Percentiles rank a stretch among this genome's conserved stretches.
Evolutionary conservation across 2,329 filamentous ascomycete genomes (phyloP).

Genomic region (Diaporthe aspalathi): DNA sequence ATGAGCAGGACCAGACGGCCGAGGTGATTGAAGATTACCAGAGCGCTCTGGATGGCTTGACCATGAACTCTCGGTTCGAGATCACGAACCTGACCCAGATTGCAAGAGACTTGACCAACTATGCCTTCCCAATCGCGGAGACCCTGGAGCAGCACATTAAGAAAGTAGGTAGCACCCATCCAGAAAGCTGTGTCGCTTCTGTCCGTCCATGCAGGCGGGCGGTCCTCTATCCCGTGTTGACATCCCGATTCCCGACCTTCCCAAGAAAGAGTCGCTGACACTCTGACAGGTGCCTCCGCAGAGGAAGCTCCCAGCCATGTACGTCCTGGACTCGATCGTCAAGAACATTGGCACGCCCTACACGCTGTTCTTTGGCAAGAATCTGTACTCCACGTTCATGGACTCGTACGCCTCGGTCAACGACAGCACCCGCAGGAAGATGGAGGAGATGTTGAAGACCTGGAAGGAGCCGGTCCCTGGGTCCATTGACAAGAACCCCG

Average conservation of each 20-base stretch:
- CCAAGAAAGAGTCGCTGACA: slow-evolving; percentile 41
- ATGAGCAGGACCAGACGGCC: slow-evolving; percentile 68
- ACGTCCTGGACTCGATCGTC: slow-evolving; percentile 97
- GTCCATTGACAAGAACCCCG: slow-evolving; percentile 90
- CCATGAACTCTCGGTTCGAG: slow-evolving; percentile 90
- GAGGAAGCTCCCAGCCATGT: slow-evolving; percentile 94
- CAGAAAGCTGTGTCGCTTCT: slow-evolving; percentile 27
- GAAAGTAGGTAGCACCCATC: slow-evolving; percentile 74
- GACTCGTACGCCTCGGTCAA: slow-evolving; percentile 94
- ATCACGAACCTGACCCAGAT: slow-evolving; percentile 98
- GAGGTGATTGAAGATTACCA: slow-evolving; percentile 97
- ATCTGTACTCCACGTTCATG: slow-evolving; percentile 96
- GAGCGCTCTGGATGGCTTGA: slow-evolving; percentile 90
- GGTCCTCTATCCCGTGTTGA: not conserved
- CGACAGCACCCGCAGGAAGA: slow-evolving; percentile 82
- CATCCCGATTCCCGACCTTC: not conserved
- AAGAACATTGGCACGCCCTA: slow-evolving; percentile 99
- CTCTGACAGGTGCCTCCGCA: slow-evolving; percentile 78
- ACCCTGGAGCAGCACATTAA: slow-evolving; percentile 93
- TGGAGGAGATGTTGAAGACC: slow-evolving; percentile 97
- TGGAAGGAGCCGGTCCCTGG: slow-evolving; percentile 98
- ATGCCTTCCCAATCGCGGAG: slow-evolving; percentile 91
- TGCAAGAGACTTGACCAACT: slow-evolving; percentile 95
- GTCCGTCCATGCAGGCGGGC: slow-evolving; percentile 4
- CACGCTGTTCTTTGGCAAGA: slow-evolving; percentile 91